Base-by-base conservation (phyloP, 306 rosid species). In the Rosa chinensis region DNA sequence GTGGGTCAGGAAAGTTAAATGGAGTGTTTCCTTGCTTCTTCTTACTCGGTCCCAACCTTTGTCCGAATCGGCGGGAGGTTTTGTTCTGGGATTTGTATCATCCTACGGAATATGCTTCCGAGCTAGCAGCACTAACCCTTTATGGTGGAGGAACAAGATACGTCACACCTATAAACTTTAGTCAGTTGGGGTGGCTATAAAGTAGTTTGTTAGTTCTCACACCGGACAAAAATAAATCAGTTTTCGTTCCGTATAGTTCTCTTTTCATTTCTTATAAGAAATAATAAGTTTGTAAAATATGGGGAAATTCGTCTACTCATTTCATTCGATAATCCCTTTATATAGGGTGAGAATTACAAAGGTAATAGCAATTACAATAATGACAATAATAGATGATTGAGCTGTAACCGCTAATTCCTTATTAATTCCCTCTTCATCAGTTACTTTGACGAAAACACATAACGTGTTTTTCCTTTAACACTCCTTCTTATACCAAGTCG, bases 21-120 rank as follows among this genome's bases (percentile, higher is more conserved):
- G 80, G 52, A 77, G 52, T 11, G 40, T 0, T 1, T 11, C 52
- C 66, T 66, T 77, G 80, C 63, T 0, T 13, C 16, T 20, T 8
- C 9, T 2, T 7, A 4, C 1, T 64, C n/a, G 8, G 39, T 49
- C 66, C 80, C 8, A 66, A 37, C 39, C 64, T 77, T 49, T 77
- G 80, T 50, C 10, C 21, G 10, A 50, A 77, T 12, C 64, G 73
- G 61, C 16, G 13, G 0, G 64, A 77, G 52, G 67, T 1, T 55
- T 66, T 77, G 48, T 77, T 77, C 52, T 66, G 80, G 74, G 80
- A 66, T 28, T 1, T 11, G 21, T 66, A 1, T 49, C 80, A 66
- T 77, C 80, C 80, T 0, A 77, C 80, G 7, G 73, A 77, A 37
- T 8, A 0, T 17, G 80, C 64, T 77, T 35, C 80, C 1, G 2